These are phyloP conservation scores for Colletotrichum aenigma DNA, from an alignment of 2,329 filamentous ascomycete species.

Conservation along the genomic window DNA sequence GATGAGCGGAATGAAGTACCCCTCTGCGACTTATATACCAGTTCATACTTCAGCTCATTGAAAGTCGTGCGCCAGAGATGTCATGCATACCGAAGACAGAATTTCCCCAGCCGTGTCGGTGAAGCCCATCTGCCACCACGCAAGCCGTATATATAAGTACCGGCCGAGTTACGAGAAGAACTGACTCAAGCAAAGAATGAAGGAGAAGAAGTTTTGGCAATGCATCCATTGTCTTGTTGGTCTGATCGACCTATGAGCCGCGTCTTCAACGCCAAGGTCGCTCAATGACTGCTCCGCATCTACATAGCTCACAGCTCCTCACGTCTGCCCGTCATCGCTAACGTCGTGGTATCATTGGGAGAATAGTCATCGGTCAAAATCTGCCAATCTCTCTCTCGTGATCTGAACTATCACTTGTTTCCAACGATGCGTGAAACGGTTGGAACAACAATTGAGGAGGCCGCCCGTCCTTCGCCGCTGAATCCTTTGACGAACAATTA, in stretches of 20 bases:
- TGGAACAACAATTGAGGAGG: neutral
- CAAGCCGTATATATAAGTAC: neutral
- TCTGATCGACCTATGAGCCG: neutral
- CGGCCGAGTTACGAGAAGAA: neutral
- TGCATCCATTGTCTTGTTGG: neutral
- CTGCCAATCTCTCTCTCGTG: too few species aligned
- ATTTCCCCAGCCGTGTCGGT: neutral
- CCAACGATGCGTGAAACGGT: neutral
- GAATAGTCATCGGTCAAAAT: neutral
- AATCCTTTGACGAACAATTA: too few species aligned
- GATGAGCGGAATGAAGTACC: neutral
- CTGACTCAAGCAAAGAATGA: neutral
- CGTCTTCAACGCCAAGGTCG: neutral
- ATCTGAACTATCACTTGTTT: fast-evolving
- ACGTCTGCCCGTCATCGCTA: fast-evolving
- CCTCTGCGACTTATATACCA: neutral
- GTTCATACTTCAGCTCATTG: neutral
- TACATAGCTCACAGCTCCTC: neutral
- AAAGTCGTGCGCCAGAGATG: neutral
- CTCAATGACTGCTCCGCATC: neutral
- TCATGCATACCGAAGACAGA: fast-evolving
- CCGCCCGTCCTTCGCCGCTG: too few species aligned
- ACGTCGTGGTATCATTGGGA: neutral
- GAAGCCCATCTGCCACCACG: neutral
- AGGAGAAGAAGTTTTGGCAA: neutral